Percentiles rank a stretch among this genome's conserved stretches.
Evolutionary conservation across 768 basidiomycete genomes (phyloP).

Genomic region (Paxillus ammoniavirescens): DNA sequence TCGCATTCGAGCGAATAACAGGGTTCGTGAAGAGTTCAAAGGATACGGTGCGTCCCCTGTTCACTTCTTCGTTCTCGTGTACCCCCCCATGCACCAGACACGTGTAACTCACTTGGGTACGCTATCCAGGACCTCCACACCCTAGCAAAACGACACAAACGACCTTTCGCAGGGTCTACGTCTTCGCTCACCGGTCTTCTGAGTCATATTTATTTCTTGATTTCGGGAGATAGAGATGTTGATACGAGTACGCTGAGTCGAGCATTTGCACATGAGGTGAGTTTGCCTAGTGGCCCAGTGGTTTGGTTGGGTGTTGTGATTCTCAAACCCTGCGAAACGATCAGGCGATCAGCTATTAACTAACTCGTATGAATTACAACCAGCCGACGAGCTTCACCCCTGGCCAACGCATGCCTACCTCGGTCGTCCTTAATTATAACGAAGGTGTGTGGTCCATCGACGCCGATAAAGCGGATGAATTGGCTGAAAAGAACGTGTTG

Average conservation of each 20-base stretch:
- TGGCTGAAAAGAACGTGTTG: slow-evolving; percentile 64
- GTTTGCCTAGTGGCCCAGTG: slow-evolving; percentile 13
- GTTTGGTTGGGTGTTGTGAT: no score
- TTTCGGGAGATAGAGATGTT: slow-evolving; percentile 69
- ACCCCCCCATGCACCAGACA: background rate
- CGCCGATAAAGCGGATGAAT: slow-evolving; percentile 41
- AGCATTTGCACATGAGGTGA: slow-evolving; percentile 58
- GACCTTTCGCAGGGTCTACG: slow-evolving; percentile 80
- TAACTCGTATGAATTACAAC: background rate
- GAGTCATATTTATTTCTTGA: slow-evolving; percentile 83
- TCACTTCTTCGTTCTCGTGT: background rate
- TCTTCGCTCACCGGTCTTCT: slow-evolving; percentile 85
- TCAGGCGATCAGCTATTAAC: background rate
- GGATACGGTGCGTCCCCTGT: slow-evolving; percentile 53
- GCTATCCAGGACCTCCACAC: slow-evolving; percentile 55
- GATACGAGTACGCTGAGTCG: slow-evolving; percentile 61
- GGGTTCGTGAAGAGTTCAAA: slow-evolving; percentile 76
- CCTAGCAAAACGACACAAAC: slow-evolving; percentile 57
- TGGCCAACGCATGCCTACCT: slow-evolving; percentile 75
- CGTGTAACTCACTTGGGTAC: background rate
- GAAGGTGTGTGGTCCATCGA: slow-evolving; percentile 72
- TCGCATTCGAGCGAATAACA: slow-evolving; percentile 77
- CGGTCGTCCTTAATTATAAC: slow-evolving; percentile 62
- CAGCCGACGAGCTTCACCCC: slow-evolving; percentile 68
- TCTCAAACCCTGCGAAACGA: background rate